These are phyloP conservation scores for Blepharisma japonicum DNA, from an alignment of 73 alveolate species.

Conservation along the genomic window DNA sequence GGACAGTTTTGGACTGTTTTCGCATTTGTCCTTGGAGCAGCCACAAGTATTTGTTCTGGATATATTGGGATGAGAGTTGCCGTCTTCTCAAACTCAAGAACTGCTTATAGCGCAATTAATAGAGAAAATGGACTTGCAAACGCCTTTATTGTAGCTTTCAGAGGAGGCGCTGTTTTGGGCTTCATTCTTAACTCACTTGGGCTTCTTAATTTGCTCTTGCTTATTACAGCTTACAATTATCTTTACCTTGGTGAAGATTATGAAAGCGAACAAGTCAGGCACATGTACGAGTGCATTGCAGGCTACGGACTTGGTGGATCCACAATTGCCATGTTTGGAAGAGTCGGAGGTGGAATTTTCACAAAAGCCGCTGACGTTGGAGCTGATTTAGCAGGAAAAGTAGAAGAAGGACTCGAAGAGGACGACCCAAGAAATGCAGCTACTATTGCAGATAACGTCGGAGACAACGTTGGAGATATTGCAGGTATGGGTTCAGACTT, in stretches of 20 bases:
- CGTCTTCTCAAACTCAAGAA: conserved; percentile 68
- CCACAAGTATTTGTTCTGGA: conserved; percentile 68
- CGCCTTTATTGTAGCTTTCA: conserved; percentile 78
- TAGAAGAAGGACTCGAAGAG: conserved; percentile 77
- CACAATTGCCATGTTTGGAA: conserved; percentile 90
- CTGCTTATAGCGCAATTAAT: conserved; percentile 50
- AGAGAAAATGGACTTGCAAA: conserved; percentile 59
- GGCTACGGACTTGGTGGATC: conserved; percentile 97
- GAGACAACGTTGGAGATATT: conserved; percentile 83
- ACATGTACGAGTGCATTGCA: conserved; percentile 72
- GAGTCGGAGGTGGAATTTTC: conserved; percentile 98
- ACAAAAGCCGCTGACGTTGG: conserved; percentile 98
- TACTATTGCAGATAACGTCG: conserved; percentile 87
- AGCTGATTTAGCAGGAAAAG: conserved; percentile 95
- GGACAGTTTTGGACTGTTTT: conserved; percentile 77
- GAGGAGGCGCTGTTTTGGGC: conserved; percentile 83
- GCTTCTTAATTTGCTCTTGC: conserved; percentile 44
- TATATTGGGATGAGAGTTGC: conserved; percentile 86
- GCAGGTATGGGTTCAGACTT: conserved; percentile 96
- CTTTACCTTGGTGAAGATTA: conserved; percentile 53
- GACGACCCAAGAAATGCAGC: conserved; percentile 88
- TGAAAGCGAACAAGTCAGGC: conserved; percentile 39
- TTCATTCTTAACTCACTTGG: conserved; percentile 70
- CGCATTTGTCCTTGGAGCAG: conserved; percentile 76
- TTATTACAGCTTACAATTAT: conserved; percentile 56